A percentile compares a stretch with the other conserved stretches of the same genome.
phyloP scores from a whole-genome alignment of 1,139 yeast species.

The Pichia terricola region DNA sequence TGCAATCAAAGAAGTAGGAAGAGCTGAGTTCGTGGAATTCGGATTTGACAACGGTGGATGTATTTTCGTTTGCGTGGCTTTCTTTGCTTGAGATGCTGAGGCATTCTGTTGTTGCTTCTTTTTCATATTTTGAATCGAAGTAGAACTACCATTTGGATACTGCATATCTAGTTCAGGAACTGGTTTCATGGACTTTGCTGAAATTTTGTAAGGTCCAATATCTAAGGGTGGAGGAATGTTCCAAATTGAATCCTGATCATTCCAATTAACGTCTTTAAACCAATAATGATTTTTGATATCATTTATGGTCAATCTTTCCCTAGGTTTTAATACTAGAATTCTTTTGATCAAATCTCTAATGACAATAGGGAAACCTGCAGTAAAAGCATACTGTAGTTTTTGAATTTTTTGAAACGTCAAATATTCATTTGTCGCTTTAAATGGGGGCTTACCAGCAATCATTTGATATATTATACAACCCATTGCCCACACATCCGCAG shows the following conservation, averaged over 20 bases:
- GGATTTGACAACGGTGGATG: too few relatives aligned
- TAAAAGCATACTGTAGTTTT: constrained; percentile 70
- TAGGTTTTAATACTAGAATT: constrained; percentile 56
- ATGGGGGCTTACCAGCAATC: constrained; percentile 93
- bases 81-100: background rate
- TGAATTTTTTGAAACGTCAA: constrained; percentile 89
- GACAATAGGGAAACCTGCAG: constrained; percentile 67
- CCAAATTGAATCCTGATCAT: constrained; percentile 61
- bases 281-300: constrained; percentile 69
- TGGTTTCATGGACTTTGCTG: constrained; percentile 49
- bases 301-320: constrained; percentile 49
- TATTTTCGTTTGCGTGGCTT: too few relatives aligned
- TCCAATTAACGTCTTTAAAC: constrained; percentile 60
- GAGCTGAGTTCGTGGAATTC: too few relatives aligned
- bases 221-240: constrained; percentile 53
- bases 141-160: constrained; percentile 12
- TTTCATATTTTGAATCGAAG: constrained; percentile 6
- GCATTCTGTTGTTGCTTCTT: background rate
- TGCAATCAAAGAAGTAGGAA: too few relatives aligned
- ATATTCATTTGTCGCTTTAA: constrained; percentile 92
- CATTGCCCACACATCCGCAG: constrained; percentile 92
- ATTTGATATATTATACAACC: constrained; percentile 92
- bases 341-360: constrained; percentile 63
- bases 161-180: constrained; percentile 34
- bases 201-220: constrained; percentile 62